phyloP scores from a whole-genome alignment of 2,329 filamentous ascomycete genomes.

The Ophiocordyceps camponoti-saundersi region DNA sequence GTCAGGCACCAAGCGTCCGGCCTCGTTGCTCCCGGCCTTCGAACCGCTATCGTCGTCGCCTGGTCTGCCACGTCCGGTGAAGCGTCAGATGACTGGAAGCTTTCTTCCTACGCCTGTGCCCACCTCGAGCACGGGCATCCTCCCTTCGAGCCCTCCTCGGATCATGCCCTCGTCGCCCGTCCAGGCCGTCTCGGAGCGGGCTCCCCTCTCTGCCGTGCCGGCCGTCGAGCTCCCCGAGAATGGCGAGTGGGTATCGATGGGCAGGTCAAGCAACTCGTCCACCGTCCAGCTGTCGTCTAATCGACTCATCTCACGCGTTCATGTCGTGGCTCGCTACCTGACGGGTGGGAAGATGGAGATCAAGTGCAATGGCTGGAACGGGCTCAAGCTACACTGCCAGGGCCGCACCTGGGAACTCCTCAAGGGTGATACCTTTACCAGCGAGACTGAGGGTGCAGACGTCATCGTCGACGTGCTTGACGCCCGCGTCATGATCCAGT shows the following conservation, averaged over 20 bases:
- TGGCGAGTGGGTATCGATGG: constrained; percentile 73
- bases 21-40: constrained; percentile 61
- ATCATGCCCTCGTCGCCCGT: constrained; percentile 33
- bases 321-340: constrained; percentile 76
- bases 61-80: constrained; percentile 48
- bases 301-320: constrained; percentile 80
- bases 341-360: constrained; percentile 71
- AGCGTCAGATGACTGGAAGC: constrained; percentile 47
- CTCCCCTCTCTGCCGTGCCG: constrained; percentile 71
- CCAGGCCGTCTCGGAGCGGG: constrained; percentile 46
- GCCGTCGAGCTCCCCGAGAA: constrained; percentile 64
- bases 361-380: constrained; percentile 90
- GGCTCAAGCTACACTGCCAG: constrained; percentile 80
- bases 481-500: constrained; percentile 72
- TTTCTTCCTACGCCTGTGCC: constrained; percentile 80
- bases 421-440: constrained; percentile 81
- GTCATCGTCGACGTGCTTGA: constrained; percentile 95
- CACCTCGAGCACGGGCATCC: constrained; percentile 81
- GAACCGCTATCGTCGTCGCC: constrained; percentile 68
- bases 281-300: constrained; percentile 88
- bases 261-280: constrained; percentile 87
- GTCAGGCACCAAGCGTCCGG: constrained; percentile 39
- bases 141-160: constrained; percentile 64
- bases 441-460: constrained; percentile 71
- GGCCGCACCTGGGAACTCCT: constrained; percentile 69